Evolutionary conservation across 805 yeast genomes (phyloP).

Genomic region (Candida gorgasii): DNA sequence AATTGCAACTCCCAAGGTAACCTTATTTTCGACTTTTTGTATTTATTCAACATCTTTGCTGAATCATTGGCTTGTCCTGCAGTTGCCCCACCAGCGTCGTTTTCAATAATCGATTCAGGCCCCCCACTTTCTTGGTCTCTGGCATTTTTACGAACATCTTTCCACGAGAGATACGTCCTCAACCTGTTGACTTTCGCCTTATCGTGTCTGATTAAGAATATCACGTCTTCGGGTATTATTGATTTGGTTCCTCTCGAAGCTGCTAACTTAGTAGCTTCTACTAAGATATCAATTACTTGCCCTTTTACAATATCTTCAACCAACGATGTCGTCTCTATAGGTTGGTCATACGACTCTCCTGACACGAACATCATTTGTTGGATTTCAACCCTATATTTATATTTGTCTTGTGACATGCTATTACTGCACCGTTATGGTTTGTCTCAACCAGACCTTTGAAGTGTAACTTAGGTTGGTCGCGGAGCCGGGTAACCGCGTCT

Average conservation of each 20-base stretch:
- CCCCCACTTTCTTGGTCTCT: conserved; percentile 58
- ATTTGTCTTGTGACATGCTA: conserved; percentile 34
- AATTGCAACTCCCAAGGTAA: conserved; percentile 95
- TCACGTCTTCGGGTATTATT: conserved; percentile 89
- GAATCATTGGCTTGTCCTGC: conserved; percentile 33
- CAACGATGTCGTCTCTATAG: conserved; percentile 85
- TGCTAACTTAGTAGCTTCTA: conserved; percentile 79
- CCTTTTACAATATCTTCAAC: conserved; percentile 95
- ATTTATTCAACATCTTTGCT: conserved; percentile 45
- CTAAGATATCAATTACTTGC: conserved; percentile 83
- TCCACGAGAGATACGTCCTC: conserved; percentile 92
- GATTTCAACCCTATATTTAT: conserved; percentile 86
- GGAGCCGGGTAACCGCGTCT: conserved; percentile 5
- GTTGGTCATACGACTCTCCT: conserved; percentile 94
- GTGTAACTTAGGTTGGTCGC: no score
- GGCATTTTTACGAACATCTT: conserved; percentile 85
- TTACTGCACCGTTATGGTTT: no score
- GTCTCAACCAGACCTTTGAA: no score
- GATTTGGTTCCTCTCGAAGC: conserved; percentile 77
- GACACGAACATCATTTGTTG: conserved; percentile 98
- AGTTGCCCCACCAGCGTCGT: conserved; percentile 47
- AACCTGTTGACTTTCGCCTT: conserved; percentile 90
- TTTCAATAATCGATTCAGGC: conserved; percentile 50
- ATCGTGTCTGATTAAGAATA: conserved; percentile 88
- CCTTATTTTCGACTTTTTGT: conserved; percentile 74